phyloP scores from a whole-genome alignment of 2,329 filamentous ascomycete species.

The Cryphonectria radicalis region DNA sequence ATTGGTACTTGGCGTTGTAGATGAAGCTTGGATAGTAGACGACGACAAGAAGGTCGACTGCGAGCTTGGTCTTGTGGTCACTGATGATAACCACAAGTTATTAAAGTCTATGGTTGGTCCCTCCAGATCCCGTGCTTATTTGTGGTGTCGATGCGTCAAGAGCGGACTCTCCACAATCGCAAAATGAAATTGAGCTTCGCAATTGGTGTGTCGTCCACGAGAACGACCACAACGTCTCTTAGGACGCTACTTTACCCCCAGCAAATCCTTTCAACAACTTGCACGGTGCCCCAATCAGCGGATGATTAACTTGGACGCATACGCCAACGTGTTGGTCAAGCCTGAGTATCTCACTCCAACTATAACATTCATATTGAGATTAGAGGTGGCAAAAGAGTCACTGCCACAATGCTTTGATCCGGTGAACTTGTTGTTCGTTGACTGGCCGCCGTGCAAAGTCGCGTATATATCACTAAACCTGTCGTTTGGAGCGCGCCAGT shows the following conservation, averaged over 20 bases:
- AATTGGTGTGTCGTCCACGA: not conserved
- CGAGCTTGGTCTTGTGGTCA: not conserved
- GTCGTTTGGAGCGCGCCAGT: not conserved
- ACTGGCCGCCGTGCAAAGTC: not conserved
- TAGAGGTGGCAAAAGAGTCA: not conserved
- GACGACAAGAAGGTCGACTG: not conserved
- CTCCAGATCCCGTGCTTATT: not conserved
- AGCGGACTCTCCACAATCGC: not conserved
- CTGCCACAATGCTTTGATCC: not conserved
- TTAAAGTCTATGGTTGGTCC: not conserved
- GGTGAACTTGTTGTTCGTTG: not conserved
- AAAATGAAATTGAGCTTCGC: not conserved
- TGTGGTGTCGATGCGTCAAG: not conserved
- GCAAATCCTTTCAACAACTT: not conserved
- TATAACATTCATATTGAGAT: not conserved
- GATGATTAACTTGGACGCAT: conserved; percentile 2
- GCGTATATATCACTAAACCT: not conserved
- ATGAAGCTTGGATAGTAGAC: not conserved
- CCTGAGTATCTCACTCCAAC: not conserved
- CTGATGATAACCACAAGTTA: not conserved
- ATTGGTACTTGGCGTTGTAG: not conserved
- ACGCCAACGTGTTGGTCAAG: not conserved
- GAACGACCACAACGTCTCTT: not conserved
- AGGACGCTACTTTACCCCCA: not conserved
- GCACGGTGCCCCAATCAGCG: not conserved